Percentiles rank a stretch among this genome's conserved stretches.
Conservation (phyloP, 257 asterid genomes). For the Agastache rugosa region DNA sequence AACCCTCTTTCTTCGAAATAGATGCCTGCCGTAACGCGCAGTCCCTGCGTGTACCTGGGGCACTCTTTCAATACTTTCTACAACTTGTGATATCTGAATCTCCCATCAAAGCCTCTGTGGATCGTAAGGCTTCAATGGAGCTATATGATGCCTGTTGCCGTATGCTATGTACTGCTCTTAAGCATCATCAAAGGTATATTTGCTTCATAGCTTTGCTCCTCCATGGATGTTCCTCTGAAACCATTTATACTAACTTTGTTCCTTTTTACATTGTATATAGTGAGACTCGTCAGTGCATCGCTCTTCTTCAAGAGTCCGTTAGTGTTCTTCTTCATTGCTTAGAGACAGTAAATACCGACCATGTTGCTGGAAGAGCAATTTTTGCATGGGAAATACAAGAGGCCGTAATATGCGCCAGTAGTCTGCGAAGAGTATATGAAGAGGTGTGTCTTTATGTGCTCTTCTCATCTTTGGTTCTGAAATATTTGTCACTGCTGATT, state of each 20-base stretch:
- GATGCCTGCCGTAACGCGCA: constrained; percentile 68
- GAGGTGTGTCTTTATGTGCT: constrained; percentile 58
- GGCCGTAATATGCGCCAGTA: constrained; percentile 81
- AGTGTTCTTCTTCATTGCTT: constrained; percentile 78
- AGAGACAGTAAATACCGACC: constrained; percentile 59
- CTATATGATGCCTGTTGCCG: constrained; percentile 84
- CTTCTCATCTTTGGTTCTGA: constrained; percentile 13
- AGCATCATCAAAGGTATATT: constrained; percentile 74
- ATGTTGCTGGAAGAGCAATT: constrained; percentile 39
- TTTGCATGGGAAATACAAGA: constrained; percentile 72
- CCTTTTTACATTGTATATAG: constrained; percentile 42
- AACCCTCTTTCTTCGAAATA: constrained; percentile 58
- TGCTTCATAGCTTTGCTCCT: constrained; percentile 27
- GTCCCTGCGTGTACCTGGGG: constrained; percentile 76
- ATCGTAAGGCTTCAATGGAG: constrained; percentile 56
- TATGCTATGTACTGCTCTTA: constrained; percentile 71
- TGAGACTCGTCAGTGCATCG: constrained; percentile 64
- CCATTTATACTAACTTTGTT: constrained; percentile 24
- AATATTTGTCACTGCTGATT: background rate
- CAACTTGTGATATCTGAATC: constrained; percentile 52
- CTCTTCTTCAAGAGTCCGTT: constrained; percentile 83
- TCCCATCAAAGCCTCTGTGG: constrained; percentile 44
- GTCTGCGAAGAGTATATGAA: constrained; percentile 88
- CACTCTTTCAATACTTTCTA: constrained; percentile 70
- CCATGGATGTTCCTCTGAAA: background rate